Percentiles rank a stretch among this genome's conserved stretches.
These are phyloP conservation scores for Exobasidium rhododendri DNA, from an alignment of 1,284 basidiomycete species.

Conservation along the genomic window DNA sequence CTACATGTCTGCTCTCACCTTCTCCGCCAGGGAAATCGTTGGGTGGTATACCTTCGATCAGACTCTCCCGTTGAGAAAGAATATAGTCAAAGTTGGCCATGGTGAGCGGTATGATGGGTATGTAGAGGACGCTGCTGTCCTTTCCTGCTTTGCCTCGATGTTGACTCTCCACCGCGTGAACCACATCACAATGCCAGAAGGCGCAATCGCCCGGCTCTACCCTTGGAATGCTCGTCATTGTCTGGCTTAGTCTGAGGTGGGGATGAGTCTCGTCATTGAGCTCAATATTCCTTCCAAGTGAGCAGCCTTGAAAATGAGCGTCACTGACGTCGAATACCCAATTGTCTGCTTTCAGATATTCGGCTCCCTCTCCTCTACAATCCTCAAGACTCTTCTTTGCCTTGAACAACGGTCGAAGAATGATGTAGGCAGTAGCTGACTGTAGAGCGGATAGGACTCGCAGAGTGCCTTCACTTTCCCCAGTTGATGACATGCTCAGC, in stretches of 20 bases:
- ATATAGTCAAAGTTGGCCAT: slow-evolving; percentile 66
- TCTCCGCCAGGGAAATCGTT: slow-evolving; percentile 74
- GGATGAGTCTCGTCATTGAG: slow-evolving; percentile 67
- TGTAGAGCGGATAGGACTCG: slow-evolving; percentile 71
- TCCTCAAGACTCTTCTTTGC: slow-evolving; percentile 31
- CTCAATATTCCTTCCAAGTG: slow-evolving; percentile 66
- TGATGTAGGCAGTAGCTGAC: slow-evolving; percentile 71
- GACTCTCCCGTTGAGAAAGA: slow-evolving; percentile 63
- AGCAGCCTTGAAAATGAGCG: slow-evolving; percentile 62
- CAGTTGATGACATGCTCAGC: slow-evolving; percentile 64
- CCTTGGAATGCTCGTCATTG: slow-evolving; percentile 67
- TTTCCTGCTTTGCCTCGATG: slow-evolving; percentile 61
- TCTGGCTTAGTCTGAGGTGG: slow-evolving; percentile 65
- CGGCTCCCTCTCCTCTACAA: slow-evolving; percentile 1
- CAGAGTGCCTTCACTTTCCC: slow-evolving; percentile 70
- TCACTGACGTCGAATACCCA: slow-evolving; percentile 62
- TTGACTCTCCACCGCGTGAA: slow-evolving; percentile 69
- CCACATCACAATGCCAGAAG: slow-evolving; percentile 75
- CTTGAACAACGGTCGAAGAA: slow-evolving; percentile 74
- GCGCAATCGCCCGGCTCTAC: slow-evolving; percentile 72
- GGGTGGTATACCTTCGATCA: slow-evolving; percentile 63
- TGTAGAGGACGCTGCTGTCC: slow-evolving; percentile 75
- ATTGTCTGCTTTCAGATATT: slow-evolving; percentile 25
- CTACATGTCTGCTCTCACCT: slow-evolving; percentile 60
- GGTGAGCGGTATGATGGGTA: slow-evolving; percentile 72